Base-by-base conservation (phyloP, 257 asterid species). In the Solanum etuberosum region DNA sequence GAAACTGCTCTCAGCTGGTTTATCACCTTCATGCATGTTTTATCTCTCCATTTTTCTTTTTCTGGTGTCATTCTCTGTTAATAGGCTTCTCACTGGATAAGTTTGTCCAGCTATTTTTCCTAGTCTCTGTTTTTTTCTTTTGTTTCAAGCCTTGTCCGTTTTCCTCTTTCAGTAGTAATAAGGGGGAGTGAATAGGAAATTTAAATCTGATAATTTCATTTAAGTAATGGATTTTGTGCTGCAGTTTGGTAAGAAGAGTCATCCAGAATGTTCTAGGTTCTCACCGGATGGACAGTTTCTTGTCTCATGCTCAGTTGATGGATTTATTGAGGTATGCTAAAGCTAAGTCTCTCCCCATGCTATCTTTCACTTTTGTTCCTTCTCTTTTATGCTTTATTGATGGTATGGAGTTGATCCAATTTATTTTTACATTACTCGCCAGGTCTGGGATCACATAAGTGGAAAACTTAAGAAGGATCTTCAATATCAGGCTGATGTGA, bases 261-360 rank as follows among this genome's bases (percentile, higher is more conserved):
- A 97, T 87, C 98, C 99, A 9, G 98, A 97, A 90, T 89, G 94
- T 89, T 93, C 97, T 90, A 93, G 95, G 83, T 97, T 97, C 91
- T 95, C 99, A 86, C 99, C 99, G n/a, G 99, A 97, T 87, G 99
- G 99, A 32, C 99, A 97, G 85, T 97, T 95, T 89, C 99, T 95
- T 78, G 98, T 95, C 92, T 97, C 99, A 86, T 93, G 98, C 90
- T 93, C 99, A 67, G 97, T 97, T 40, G 98, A 97, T 93, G 99
- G 99, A 88, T 95, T 97, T 90, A 91, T 97, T 88, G 98, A 97
- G 98, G 98, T 96, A 83, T 67, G 80, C 51, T 86, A 42, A 42
- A 85, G 42, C 57, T 43, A 46, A 6, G 43, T 71, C 54, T 85
- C 38, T 31, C 42, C 72, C 83, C 83, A 87, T 37, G 57, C 82